phyloP scores from a whole-genome alignment of 768 basidiomycete species.

The Infundibulicybe gibba region DNA sequence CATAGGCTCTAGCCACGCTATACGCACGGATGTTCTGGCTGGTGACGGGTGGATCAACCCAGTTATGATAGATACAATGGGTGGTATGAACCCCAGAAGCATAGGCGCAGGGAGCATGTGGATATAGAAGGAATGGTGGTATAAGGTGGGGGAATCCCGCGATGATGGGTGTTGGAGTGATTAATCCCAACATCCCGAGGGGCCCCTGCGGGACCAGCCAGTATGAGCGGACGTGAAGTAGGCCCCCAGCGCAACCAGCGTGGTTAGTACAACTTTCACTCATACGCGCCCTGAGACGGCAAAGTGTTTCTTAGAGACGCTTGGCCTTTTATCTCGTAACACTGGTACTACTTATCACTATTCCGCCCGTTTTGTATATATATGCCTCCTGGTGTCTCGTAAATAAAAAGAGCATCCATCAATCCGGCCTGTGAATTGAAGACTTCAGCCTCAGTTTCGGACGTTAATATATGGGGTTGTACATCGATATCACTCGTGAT shows the following conservation, averaged over 20 bases:
- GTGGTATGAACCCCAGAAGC: conserved; percentile 30
- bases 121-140: conserved; percentile 30
- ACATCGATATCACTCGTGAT: too few species aligned
- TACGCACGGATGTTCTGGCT: conserved; percentile 95
- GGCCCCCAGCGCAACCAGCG: conserved; percentile 75
- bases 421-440: too few species aligned
- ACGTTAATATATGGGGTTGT: too few species aligned
- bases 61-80: conserved; percentile 54
- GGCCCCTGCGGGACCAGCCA: conserved; percentile 25
- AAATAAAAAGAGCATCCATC: too few species aligned
- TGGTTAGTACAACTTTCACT: conserved; percentile 81
- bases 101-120: conserved; percentile 44
- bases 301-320: too few species aligned
- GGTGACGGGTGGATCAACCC: conserved; percentile 54
- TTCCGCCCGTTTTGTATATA: too few species aligned
- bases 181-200: conserved; percentile 10
- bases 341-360: too few species aligned
- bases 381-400: too few species aligned
- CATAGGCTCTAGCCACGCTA: conserved; percentile 86
- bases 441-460: too few species aligned
- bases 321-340: too few species aligned
- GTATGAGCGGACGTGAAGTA: conserved; percentile 53
- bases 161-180: conserved; percentile 33
- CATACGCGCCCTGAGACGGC: conserved; percentile 61
- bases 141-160: conserved; percentile 39